Conservation (phyloP, 345 rosid genomes). For the Ceriops zippeliana region DNA sequence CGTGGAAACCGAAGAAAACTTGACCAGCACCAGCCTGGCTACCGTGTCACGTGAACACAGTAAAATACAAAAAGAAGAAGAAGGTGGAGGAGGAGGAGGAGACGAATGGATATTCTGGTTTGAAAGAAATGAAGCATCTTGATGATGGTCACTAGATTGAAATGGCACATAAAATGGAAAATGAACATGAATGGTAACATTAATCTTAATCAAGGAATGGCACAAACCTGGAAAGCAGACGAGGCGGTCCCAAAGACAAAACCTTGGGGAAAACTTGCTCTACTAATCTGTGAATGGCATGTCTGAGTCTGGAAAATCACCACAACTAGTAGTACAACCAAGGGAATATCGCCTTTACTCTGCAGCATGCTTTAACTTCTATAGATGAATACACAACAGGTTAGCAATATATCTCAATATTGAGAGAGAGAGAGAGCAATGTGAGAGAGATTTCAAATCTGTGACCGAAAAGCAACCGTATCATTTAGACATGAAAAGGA, state of each 20-base stretch:
- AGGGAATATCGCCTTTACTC: neutral
- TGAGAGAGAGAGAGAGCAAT: neutral
- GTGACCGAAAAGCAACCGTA: no score
- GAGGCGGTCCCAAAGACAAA: constrained; percentile 75
- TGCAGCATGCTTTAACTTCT: neutral
- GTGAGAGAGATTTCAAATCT: no score
- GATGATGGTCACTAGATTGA: no score
- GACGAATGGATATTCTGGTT: no score
- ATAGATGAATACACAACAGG: neutral
- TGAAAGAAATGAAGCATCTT: no score
- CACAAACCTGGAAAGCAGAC: constrained; percentile 61
- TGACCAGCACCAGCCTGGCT: no score
- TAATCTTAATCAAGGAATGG: neutral
- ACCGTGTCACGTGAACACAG: no score
- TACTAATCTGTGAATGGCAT: constrained; percentile 21
- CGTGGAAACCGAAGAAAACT: no score
- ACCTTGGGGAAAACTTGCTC: constrained; percentile 53
- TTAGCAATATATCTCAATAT: neutral
- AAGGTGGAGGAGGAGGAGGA: no score
- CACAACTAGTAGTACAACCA: neutral
- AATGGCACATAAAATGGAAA: no score
- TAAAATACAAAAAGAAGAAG: no score
- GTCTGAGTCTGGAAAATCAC: constrained; percentile 5
- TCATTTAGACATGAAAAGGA: neutral
- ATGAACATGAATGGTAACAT: no score